These are phyloP conservation scores for Chalaropsis thielavioides DNA, from an alignment of 2,329 filamentous ascomycete genomes.

Conservation along the genomic window DNA sequence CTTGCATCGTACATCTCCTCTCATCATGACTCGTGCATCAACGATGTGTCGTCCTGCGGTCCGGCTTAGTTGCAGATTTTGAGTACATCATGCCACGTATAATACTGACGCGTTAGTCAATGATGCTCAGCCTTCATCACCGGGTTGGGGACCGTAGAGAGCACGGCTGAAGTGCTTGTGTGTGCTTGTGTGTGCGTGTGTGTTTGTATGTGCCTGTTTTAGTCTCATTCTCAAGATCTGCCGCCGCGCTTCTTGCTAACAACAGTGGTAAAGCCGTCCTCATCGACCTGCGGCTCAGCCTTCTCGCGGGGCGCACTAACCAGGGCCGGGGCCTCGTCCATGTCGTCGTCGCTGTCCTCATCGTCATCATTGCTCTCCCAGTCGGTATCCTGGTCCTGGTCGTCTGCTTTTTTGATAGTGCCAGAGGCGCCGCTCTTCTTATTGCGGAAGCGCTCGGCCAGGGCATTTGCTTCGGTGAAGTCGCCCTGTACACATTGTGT, in stretches of 20 bases:
- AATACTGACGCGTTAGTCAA: not conserved
- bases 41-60: not conserved
- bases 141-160: not conserved
- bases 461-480: constrained; percentile 46
- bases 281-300: constrained; percentile 56
- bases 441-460: constrained; percentile 49
- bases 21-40: not conserved
- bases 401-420: constrained; percentile 38
- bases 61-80: no score
- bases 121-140: not conserved
- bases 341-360: constrained; percentile 40
- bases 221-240: not conserved
- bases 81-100: no score
- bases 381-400: constrained; percentile 38
- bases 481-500: constrained; percentile 50
- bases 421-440: constrained; percentile 39
- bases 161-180: not conserved
- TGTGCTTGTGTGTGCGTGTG: not conserved
- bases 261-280: constrained; percentile 69
- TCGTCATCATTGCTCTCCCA: constrained; percentile 48
- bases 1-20: not conserved
- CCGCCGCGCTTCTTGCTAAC: constrained; percentile 42
- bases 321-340: constrained; percentile 54
- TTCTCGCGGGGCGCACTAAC: constrained; percentile 46
- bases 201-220: not conserved